These are phyloP conservation scores for Hymenoscyphus fructigenus DNA, from an alignment of 2,329 filamentous ascomycete genomes.

Conservation along the genomic window DNA sequence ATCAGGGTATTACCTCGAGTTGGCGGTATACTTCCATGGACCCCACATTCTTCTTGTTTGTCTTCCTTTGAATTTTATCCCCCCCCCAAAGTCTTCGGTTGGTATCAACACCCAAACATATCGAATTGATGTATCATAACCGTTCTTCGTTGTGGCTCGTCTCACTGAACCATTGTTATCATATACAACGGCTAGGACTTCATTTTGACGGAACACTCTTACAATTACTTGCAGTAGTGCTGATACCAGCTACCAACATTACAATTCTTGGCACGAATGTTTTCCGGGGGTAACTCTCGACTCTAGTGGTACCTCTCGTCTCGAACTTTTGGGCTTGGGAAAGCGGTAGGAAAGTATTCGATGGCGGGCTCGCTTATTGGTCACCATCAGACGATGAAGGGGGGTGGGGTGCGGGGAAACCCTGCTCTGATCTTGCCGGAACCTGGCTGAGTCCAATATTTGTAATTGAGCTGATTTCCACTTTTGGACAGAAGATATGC, in stretches of 20 bases:
- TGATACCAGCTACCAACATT: neutral
- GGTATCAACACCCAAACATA: neutral
- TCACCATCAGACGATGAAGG: neutral
- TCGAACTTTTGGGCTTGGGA: neutral
- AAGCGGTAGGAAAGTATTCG: too few relatives aligned
- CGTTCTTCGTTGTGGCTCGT: too few relatives aligned
- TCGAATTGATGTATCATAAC: neutral
- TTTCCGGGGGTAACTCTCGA: too few relatives aligned
- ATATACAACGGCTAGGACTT: neutral
- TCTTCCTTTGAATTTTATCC: neutral
- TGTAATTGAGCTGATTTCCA: neutral
- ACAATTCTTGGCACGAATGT: neutral
- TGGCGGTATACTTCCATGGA: neutral
- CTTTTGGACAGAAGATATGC: neutral
- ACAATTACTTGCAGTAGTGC: neutral
- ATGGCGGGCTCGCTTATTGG: neutral
- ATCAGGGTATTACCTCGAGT: neutral
- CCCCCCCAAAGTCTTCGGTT: neutral
- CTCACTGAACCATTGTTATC: neutral
- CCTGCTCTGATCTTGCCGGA: neutral
- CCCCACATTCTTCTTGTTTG: neutral
- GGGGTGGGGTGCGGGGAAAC: neutral
- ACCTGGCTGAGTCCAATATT: constrained; percentile 1
- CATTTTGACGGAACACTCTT: neutral
- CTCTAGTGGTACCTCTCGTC: neutral